phyloP scores from a whole-genome alignment of 2,329 filamentous ascomycete genomes.

The Lasiodiplodia sp. region DNA sequence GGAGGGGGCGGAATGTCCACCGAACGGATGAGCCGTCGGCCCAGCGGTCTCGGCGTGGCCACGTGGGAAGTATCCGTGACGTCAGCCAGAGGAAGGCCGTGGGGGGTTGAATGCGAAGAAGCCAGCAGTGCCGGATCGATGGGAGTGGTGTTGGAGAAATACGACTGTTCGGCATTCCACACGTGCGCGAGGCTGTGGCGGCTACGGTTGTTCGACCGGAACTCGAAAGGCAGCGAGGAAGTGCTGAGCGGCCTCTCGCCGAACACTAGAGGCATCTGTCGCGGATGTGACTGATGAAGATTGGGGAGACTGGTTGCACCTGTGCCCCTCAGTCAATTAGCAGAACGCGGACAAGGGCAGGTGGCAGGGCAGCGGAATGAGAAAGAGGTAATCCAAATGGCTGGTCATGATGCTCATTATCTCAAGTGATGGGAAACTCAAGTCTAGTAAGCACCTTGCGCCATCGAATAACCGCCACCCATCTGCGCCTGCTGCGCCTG shows the following conservation, averaged over 20 bases:
- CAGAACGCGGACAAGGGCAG: conserved; percentile 1
- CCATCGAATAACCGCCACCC: conserved; percentile 45
- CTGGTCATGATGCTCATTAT: conserved; percentile 3
- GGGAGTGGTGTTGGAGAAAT: background rate
- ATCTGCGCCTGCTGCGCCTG: conserved; percentile 48
- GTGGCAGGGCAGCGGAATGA: background rate
- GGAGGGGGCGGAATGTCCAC: background rate
- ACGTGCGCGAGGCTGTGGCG: background rate
- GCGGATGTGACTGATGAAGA: background rate
- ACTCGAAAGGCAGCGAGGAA: background rate
- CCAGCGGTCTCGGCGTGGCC: background rate
- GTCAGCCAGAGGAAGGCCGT: background rate
- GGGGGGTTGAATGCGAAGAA: background rate
- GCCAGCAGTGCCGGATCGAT: background rate
- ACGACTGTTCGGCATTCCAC: background rate
- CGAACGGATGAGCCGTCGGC: background rate
- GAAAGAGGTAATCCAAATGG: conserved; percentile 10
- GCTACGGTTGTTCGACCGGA: background rate
- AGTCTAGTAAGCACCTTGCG: conserved; percentile 47
- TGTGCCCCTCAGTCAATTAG: background rate
- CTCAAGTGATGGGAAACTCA: conserved; percentile 2
- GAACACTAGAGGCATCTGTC: background rate
- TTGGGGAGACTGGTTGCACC: background rate
- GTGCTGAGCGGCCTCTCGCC: background rate
- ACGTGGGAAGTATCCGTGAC: background rate